A percentile compares a stretch with the other conserved stretches of the same genome.
Conservation (phyloP, 2,329 filamentous ascomycete genomes). For the Beauveria varroae region DNA sequence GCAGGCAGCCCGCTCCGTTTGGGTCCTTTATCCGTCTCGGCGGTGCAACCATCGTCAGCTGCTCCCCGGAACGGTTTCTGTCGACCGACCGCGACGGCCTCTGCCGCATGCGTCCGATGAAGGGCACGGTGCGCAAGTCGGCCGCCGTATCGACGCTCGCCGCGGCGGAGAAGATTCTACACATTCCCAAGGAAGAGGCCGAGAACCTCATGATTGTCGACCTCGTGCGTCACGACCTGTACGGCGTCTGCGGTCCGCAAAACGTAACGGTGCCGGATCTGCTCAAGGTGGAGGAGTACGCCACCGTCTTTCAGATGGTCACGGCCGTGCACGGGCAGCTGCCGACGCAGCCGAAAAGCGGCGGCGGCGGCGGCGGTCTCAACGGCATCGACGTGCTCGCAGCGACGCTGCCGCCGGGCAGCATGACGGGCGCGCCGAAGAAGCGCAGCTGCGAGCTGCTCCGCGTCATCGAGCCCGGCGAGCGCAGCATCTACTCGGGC, state of each 20-base stretch:
- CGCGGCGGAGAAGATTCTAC: constrained; percentile 64
- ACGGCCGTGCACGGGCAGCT: constrained; percentile 73
- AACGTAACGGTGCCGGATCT: constrained; percentile 69
- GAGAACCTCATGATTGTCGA: constrained; percentile 99
- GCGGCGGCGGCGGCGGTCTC: background rate
- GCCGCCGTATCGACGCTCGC: constrained; percentile 56
- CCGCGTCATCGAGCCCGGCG: constrained; percentile 54
- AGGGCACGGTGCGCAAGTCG: constrained; percentile 85
- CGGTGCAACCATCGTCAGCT: constrained; percentile 64
- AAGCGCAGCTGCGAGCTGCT: constrained; percentile 85
- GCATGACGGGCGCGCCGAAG: constrained; percentile 96
- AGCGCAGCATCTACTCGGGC: constrained; percentile 76
- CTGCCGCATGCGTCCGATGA: constrained; percentile 86
- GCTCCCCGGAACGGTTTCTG: constrained; percentile 85
- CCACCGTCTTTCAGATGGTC: constrained; percentile 85
- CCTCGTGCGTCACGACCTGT: constrained; percentile 86
- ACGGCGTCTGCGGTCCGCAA: constrained; percentile 71
- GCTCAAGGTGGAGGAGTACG: constrained; percentile 84
- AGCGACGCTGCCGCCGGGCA: constrained; percentile 75
- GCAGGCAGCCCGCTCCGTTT: constrained; percentile 74
- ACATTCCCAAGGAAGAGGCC: constrained; percentile 80
- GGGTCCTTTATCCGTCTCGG: constrained; percentile 72
- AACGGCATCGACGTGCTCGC: constrained; percentile 67
- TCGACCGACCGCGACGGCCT: constrained; percentile 43
- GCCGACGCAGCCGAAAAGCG: constrained; percentile 22